phyloP scores from a whole-genome alignment of 768 basidiomycete genomes.

The Tulasnella calospora region DNA sequence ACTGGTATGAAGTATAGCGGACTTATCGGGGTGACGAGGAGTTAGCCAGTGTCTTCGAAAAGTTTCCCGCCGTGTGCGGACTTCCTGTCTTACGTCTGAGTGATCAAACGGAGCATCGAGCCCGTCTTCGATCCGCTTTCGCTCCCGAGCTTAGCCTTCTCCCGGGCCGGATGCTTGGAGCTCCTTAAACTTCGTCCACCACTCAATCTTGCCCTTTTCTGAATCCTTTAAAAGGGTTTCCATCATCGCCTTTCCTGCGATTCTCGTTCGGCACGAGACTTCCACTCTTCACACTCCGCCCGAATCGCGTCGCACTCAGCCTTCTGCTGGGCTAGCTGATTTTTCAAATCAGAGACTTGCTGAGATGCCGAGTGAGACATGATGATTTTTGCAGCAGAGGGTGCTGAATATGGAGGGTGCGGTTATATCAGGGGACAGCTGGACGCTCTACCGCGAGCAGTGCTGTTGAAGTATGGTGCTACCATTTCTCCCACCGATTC shows the following conservation, averaged over 20 bases:
- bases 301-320: neutral
- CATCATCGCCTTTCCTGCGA: neutral
- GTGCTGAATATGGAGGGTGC: neutral
- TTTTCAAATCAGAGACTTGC: neutral
- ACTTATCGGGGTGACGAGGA: too few relatives aligned
- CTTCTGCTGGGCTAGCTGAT: neutral
- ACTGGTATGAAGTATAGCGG: too few relatives aligned
- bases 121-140: neutral
- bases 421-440: too few relatives aligned
- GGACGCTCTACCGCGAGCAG: too few relatives aligned
- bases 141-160: neutral
- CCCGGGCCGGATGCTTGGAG: neutral
- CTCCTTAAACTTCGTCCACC: neutral
- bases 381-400: neutral
- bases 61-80: too few relatives aligned
- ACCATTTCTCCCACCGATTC: neutral
- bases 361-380: neutral
- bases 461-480: too few relatives aligned
- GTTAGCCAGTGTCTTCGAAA: too few relatives aligned
- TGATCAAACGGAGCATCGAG: too few relatives aligned
- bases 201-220: neutral
- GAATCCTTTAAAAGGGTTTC: neutral
- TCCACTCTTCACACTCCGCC: neutral
- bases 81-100: too few relatives aligned
- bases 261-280: neutral